Evolutionary conservation across 1,284 basidiomycete genomes (phyloP), one percentile per base, ranked within the genome.

Genomic region (Puccinia triticina): DNA sequence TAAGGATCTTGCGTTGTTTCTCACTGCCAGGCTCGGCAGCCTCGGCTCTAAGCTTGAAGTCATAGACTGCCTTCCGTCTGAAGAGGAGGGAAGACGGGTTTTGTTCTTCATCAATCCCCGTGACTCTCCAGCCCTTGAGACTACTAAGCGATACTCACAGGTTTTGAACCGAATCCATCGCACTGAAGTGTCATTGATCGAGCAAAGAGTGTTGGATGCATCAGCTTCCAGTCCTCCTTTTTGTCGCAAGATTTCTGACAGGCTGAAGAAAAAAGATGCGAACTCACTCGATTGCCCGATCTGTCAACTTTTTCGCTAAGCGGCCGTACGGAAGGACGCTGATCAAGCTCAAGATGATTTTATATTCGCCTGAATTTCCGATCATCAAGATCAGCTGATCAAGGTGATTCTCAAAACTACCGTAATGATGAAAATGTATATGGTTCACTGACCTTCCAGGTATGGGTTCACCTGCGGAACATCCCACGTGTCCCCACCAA

Each of bases 261-360:
- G 14, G 26, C 50, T 72, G 2, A 50, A 40, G 98, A 95, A 0
- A 98, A 95, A 84, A 8, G n/a, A 0, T 23, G 2, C 18, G 5
- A n/a, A 84, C 85, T 92, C 88, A 87, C 81, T 98, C 94, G 85
- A 97, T 92, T 0, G 93, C 93, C 57, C 91, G 89, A 87, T 99
- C 97, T 0, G 95, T 93, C 83, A 99, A 87, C 71, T 91, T 91
- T 88, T 99, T 99, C n/a, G 97, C 97, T 26, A 93, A 89, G 88
- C 95, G 95, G 32, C 94, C 94, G 84, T 93, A 91, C 18, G 92
- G 92, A 26, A 97, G 90, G 5, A 97, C 93, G 21, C 93, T 93
- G 71, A 97, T 93, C 69, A 99, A 92, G 85, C 97, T 95, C 64
- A 99, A 88, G 83, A 99, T 98, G 2, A 92, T 94, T 88, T 98